Evolutionary conservation across 2,329 filamentous ascomycete species (phyloP).

Genomic region (Pezicula rhizophila): DNA sequence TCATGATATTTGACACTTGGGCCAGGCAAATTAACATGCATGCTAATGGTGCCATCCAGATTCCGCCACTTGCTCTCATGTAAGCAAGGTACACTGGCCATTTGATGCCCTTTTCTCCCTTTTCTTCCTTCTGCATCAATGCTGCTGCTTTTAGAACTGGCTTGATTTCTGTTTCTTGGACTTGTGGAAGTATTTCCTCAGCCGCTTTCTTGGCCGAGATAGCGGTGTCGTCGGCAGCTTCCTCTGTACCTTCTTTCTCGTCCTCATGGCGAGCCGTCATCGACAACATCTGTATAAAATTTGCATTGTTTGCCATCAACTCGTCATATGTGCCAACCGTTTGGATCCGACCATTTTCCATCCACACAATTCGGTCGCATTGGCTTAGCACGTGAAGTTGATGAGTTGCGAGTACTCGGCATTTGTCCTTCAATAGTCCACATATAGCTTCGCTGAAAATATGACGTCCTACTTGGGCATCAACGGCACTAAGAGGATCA

Average conservation of each 20-base stretch:
- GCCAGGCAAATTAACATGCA: constrained; percentile 50
- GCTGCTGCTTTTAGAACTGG: constrained; percentile 52
- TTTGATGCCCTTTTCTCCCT: constrained; percentile 49
- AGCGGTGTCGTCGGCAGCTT: constrained; percentile 38
- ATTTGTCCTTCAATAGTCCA: constrained; percentile 82
- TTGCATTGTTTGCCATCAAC: constrained; percentile 71
- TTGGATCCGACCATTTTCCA: constrained; percentile 79
- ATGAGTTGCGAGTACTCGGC: constrained; percentile 86
- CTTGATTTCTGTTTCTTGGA: constrained; percentile 34
- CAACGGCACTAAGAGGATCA: constrained; percentile 62
- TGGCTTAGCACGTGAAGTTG: constrained; percentile 88
- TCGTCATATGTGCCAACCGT: constrained; percentile 87
- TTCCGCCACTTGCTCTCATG: constrained; percentile 52
- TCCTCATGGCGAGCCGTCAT: constrained; percentile 81
- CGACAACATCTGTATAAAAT: constrained; percentile 61
- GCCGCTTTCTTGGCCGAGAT: constrained; percentile 33
- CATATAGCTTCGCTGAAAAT: constrained; percentile 94
- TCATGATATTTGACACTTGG: constrained; percentile 80
- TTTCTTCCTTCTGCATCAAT: constrained; percentile 72
- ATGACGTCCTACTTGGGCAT: constrained; percentile 64
- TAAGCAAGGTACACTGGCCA: constrained; percentile 62
- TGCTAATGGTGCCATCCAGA: constrained; percentile 50
- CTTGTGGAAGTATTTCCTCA: constrained; percentile 32
- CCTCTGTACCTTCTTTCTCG: constrained; percentile 49
- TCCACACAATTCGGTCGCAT: constrained; percentile 88